Evolutionary conservation across 1,284 basidiomycete species (phyloP), one percentile per base, ranked within the genome.

Genomic region (Farysia itapuensis): DNA sequence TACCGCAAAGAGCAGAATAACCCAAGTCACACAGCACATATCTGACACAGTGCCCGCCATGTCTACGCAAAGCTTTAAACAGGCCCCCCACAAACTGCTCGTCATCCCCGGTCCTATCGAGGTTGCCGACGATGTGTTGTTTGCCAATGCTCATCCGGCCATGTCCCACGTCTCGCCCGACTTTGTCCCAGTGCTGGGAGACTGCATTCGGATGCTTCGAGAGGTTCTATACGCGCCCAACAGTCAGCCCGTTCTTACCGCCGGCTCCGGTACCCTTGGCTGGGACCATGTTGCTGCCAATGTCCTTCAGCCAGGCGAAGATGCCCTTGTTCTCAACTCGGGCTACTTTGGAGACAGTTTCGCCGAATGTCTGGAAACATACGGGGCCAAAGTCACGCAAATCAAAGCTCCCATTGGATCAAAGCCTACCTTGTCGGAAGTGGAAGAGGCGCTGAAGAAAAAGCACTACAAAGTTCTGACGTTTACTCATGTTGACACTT

Each of bases 261-360:
- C 91, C 22, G 94, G 94, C 2, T 89, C 86, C 38, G 93, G 93
- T n/a, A 97, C 93, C 3, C 81, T 97, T 28, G 93, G 93, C 24
- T 95, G 93, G 91, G 81, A 80, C 45, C 64, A 72, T 56, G 65
- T 70, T 35, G 67, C 69, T 18, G 43, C 88, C 21, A 95, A 96
- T 78, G 81, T 95, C 34, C 80, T 94, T 19, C 81, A 84, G 78
- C 82, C 84, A 2, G 88, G 86, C 38, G 89, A 95, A 67, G 82
- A 86, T 45, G 89, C 82, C 11, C 84, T 95, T 35, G 86, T 91
- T 2, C 80, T 91, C 54, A 84, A 89, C 79, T 75, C 70, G 25
- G 70, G 65, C 42, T 72, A 67, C 61, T 75, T 75, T 42, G 71
- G 69, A 19, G 74, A 75, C 48, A 63, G 64, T 50, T 75, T 74